These are phyloP conservation scores for Panicum hallii DNA, from an alignment of 202 grass and related monocot species.

Conservation along the genomic window DNA sequence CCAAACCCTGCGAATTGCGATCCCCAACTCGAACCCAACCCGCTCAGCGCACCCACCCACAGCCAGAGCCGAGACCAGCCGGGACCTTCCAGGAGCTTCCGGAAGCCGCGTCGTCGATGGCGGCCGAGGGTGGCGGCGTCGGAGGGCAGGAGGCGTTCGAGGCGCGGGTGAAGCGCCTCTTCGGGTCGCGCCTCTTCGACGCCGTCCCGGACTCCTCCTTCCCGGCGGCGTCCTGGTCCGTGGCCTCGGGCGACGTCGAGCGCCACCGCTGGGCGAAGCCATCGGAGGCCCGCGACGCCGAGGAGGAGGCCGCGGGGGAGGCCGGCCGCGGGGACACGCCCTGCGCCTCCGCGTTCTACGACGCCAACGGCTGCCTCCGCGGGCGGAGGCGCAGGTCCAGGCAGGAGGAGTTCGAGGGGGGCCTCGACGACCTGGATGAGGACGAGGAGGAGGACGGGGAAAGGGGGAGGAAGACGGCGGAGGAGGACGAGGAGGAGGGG, in stretches of 20 bases:
- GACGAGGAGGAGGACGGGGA: constrained; percentile 18
- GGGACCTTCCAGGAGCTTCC: constrained; percentile 33
- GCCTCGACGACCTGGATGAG: constrained; percentile 45
- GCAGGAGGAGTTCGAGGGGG: constrained; percentile 58
- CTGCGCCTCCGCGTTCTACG: constrained; percentile 83
- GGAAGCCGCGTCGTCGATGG: constrained; percentile 30
- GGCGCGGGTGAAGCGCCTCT: constrained; percentile 86
- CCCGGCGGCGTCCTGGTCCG: constrained; percentile 76
- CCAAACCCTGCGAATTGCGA: not conserved
- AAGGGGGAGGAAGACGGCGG: not conserved
- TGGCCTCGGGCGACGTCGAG: constrained; percentile 84
- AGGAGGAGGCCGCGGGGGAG: constrained; percentile 42
- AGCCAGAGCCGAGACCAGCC: not conserved
- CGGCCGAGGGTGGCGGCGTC: constrained; percentile 18
- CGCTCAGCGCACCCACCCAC: not conserved
- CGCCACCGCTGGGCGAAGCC: constrained; percentile 75
- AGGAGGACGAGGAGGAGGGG: constrained; percentile 65
- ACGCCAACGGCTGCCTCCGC: constrained; percentile 70
- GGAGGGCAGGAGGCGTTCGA: constrained; percentile 70
- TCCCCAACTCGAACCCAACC: not conserved
- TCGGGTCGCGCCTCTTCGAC: constrained; percentile 83
- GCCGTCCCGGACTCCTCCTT: constrained; percentile 70
- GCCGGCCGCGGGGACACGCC: constrained; percentile 61
- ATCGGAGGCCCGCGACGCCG: constrained; percentile 58
- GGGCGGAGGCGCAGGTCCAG: constrained; percentile 52